A percentile compares a stretch with the other conserved stretches of the same genome.
Conservation (phyloP, 1,284 basidiomycete species). For the Apiotrichum gracile region DNA sequence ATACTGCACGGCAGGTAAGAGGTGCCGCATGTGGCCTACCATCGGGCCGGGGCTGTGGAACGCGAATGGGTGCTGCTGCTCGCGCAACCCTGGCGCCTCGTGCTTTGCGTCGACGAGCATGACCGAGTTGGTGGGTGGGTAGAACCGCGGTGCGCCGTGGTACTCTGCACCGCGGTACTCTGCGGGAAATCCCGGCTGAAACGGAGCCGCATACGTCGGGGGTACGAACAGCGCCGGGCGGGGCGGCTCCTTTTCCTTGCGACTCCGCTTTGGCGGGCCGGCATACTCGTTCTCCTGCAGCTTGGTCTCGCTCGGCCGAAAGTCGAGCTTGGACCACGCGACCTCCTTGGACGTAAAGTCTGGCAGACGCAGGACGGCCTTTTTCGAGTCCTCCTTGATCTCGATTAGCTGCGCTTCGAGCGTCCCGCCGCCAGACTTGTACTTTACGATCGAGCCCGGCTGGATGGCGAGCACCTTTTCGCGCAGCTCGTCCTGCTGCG, state of each 20-base stretch:
- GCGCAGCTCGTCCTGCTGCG: constrained; percentile 52
- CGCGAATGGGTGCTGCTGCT: neutral
- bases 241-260: constrained; percentile 4
- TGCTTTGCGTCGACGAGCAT: neutral
- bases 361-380: constrained; percentile 56
- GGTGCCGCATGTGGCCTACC: neutral
- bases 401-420: constrained; percentile 70
- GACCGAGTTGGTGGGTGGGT: neutral
- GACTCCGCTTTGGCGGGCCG: constrained; percentile 11
- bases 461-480: constrained; percentile 62
- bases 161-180: neutral
- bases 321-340: constrained; percentile 13
- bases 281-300: constrained; percentile 19
- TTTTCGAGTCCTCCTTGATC: constrained; percentile 60
- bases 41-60: neutral
- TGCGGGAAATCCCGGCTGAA: neutral
- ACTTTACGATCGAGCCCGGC: constrained; percentile 65
- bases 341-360: constrained; percentile 2
- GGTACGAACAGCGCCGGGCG: neutral
- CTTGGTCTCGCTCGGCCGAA: constrained; percentile 5
- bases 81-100: neutral
- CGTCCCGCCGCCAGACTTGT: constrained; percentile 68
- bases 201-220: neutral
- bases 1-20: neutral
- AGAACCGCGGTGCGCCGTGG: neutral